These are phyloP conservation scores for Colletotrichum sublineola DNA, from an alignment of 2,329 filamentous ascomycete species.

Conservation along the genomic window DNA sequence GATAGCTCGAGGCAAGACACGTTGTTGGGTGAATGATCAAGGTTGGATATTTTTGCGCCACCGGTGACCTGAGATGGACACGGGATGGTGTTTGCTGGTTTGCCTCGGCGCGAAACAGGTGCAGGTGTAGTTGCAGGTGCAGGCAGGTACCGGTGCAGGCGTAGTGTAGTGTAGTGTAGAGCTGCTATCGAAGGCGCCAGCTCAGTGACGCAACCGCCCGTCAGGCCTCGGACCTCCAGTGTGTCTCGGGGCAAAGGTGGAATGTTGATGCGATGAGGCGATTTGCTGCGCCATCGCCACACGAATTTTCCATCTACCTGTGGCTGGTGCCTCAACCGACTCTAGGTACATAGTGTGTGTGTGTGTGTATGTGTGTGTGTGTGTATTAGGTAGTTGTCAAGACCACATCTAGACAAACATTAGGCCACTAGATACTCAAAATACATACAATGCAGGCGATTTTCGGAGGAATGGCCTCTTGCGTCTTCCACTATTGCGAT, in stretches of 20 bases:
- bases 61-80: conserved; percentile 6
- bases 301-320: not conserved
- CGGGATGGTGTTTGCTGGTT: conserved; percentile 19
- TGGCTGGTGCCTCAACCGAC: conserved; percentile 6
- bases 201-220: conserved; percentile 42
- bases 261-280: conserved; percentile 23
- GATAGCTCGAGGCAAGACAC: conserved; percentile 4
- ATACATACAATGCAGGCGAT: too few species aligned
- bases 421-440: not conserved
- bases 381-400: too few species aligned
- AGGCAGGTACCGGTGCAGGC: too few species aligned
- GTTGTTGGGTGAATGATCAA: conserved; percentile 9
- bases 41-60: conserved; percentile 14
- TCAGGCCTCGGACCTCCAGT: conserved; percentile 8
- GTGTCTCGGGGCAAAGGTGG: conserved; percentile 11
- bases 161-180: not conserved
- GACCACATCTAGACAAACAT: not conserved
- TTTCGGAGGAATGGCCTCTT: too few species aligned
- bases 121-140: conserved; percentile 12
- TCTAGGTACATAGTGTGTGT: too few species aligned
- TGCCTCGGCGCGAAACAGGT: conserved; percentile 24
- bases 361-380: too few species aligned
- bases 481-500: not conserved
- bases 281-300: conserved; percentile 7
- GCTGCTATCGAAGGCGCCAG: conserved; percentile 37